These are phyloP conservation scores for Parastagonospora avenae DNA, from an alignment of 2,329 filamentous ascomycete species.

Conservation along the genomic window DNA sequence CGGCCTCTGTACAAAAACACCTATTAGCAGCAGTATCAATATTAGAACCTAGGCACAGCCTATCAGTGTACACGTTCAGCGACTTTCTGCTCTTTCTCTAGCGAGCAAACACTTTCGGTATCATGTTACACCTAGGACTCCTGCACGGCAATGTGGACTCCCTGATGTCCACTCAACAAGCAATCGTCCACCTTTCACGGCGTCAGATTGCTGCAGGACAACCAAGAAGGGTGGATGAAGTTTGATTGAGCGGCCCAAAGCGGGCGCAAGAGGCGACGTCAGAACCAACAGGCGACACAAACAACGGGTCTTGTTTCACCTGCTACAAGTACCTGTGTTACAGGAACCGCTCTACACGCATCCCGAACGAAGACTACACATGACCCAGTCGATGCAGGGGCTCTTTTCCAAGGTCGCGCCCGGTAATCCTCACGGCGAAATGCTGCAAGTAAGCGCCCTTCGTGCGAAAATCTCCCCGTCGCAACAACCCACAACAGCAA, in stretches of 20 bases:
- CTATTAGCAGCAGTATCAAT: constrained; percentile 41
- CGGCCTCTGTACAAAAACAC: constrained; percentile 47
- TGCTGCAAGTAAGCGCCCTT: constrained; percentile 28
- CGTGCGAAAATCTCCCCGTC: constrained; percentile 1
- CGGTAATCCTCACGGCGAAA: constrained; percentile 8
- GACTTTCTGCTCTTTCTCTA: constrained; percentile 12
- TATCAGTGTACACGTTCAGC: constrained; percentile 18
- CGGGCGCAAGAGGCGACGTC: constrained; percentile 22
- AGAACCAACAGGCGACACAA: constrained; percentile 31
- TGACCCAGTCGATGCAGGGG: constrained; percentile 34
- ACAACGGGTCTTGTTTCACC: constrained; percentile 39
- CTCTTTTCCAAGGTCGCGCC: constrained; percentile 1
- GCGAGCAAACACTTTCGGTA: constrained; percentile 20
- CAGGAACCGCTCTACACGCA: constrained; percentile 13
- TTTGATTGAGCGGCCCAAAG: constrained; percentile 28
- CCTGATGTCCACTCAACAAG: constrained; percentile 29
- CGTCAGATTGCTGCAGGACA: constrained; percentile 31
- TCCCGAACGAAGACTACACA: constrained; percentile 19
- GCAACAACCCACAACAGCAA: neutral
- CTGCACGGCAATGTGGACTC: constrained; percentile 33
- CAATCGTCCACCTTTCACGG: constrained; percentile 20
- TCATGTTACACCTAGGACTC: constrained; percentile 26
- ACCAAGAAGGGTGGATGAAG: constrained; percentile 24
- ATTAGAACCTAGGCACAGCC: constrained; percentile 27
- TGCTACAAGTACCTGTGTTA: constrained; percentile 17